phyloP scores from a whole-genome alignment of 345 rosid species.

The Theobroma cacao region DNA sequence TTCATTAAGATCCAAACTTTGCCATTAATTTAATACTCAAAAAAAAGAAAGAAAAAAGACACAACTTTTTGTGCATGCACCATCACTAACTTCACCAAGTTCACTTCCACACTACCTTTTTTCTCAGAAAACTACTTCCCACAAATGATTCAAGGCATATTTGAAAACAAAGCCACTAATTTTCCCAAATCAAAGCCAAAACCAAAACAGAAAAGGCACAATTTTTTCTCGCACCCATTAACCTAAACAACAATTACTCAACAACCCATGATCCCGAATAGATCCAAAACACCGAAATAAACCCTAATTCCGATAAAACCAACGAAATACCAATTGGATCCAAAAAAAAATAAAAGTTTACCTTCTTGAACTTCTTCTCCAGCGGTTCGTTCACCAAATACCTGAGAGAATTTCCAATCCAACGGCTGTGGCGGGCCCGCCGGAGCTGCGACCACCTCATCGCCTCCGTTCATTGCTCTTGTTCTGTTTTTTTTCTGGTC shows the following conservation, averaged over 20 bases:
- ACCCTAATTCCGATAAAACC: slow-evolving; percentile 25
- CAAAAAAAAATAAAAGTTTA: slow-evolving; percentile 21
- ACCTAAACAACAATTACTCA: slow-evolving; percentile 24
- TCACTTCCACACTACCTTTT: background rate
- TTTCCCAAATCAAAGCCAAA: background rate
- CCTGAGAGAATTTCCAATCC: slow-evolving; percentile 98
- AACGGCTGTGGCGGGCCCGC: slow-evolving; percentile 49
- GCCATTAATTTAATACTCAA: background rate
- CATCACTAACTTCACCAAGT: slow-evolving; percentile 7
- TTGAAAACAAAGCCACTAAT: background rate
- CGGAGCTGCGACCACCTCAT: slow-evolving; percentile 43
- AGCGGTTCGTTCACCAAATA: slow-evolving; percentile 92
- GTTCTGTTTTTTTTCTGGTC: background rate
- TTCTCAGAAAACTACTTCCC: background rate
- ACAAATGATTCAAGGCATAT: background rate
- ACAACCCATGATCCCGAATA: slow-evolving; percentile 49
- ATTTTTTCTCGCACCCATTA: slow-evolving; percentile 22
- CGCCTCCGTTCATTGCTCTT: slow-evolving; percentile 57
- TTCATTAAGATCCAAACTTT: background rate
- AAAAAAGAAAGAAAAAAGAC: background rate
- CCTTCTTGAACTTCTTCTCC: slow-evolving; percentile 99
- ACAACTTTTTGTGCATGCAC: slow-evolving; percentile 3
- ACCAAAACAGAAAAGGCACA: background rate
- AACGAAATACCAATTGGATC: slow-evolving; percentile 41
- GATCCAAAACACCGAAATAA: slow-evolving; percentile 54